A percentile compares a stretch with the other conserved stretches of the same genome.
phyloP scores from a whole-genome alignment of 2,329 filamentous ascomycete genomes.

The Tolypocladium amazonense region DNA sequence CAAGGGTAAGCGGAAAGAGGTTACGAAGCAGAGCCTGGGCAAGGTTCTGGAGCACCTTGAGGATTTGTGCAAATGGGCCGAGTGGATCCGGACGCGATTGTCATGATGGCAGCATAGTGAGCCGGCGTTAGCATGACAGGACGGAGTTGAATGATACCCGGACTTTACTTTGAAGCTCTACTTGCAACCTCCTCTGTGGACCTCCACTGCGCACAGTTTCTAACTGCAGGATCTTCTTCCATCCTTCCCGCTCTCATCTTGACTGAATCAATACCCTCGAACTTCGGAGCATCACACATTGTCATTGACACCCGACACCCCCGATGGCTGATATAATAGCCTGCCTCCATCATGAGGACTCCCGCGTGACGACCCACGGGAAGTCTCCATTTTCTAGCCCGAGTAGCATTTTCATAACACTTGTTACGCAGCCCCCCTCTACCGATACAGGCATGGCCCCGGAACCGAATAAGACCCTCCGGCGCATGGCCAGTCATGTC shows the following conservation, averaged over 20 bases:
- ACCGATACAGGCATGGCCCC: not conserved
- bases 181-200: not conserved
- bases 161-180: not conserved
- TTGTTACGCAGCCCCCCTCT: not conserved
- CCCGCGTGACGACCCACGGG: not conserved
- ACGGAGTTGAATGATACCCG: not conserved
- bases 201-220: not conserved
- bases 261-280: not conserved
- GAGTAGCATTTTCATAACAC: not conserved
- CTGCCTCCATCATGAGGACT: not conserved
- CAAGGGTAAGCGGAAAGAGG: slow-evolving; percentile 16
- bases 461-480: not conserved
- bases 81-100: slow-evolving; percentile 36
- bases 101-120: not conserved
- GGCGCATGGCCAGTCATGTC: not conserved
- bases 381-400: not conserved
- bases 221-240: not conserved
- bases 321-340: not conserved
- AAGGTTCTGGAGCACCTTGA: slow-evolving; percentile 37
- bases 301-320: not conserved
- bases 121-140: not conserved
- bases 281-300: not conserved
- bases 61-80: slow-evolving; percentile 41
- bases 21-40: slow-evolving; percentile 32
- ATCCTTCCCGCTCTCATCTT: not conserved